Conservation (phyloP, 2,329 filamentous ascomycete genomes). For the Geosmithia putterillii region DNA sequence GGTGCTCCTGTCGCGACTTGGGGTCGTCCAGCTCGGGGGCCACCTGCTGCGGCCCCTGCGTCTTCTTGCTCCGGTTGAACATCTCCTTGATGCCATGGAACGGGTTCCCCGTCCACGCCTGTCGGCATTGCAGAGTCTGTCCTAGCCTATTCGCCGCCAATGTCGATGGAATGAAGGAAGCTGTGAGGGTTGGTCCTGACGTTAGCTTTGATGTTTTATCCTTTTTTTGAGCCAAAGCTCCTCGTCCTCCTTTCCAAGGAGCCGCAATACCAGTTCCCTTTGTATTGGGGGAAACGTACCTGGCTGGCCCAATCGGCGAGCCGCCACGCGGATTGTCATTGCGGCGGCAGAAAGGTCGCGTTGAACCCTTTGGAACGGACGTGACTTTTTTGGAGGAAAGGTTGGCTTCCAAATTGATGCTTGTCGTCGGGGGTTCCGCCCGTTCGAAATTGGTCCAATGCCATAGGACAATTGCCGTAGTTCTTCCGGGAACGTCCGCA, state of each 20-base stretch:
- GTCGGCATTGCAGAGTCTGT: slow-evolving; percentile 13
- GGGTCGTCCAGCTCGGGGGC: slow-evolving; percentile 27
- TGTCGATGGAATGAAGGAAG: background rate
- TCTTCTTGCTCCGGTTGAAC: slow-evolving; percentile 10
- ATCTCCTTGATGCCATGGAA: background rate
- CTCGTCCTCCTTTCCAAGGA: background rate
- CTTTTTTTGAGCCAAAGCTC: background rate
- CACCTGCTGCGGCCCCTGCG: slow-evolving; percentile 11
- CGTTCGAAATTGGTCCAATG: background rate
- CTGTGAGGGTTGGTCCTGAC: background rate
- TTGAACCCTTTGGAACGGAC: slow-evolving; percentile 6
- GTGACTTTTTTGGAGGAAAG: background rate
- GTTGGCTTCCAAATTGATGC: background rate
- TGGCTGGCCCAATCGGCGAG: slow-evolving; percentile 45
- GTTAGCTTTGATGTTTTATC: background rate
- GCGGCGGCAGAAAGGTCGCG: slow-evolving; percentile 9
- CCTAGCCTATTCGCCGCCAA: background rate
- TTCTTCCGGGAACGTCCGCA: background rate
- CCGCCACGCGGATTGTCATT: slow-evolving; percentile 56
- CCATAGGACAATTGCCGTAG: background rate
- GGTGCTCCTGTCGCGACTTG: slow-evolving; percentile 26
- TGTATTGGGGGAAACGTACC: slow-evolving; percentile 29
- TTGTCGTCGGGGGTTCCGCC: background rate
- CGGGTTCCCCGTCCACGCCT: slow-evolving; percentile 24
- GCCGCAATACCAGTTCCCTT: slow-evolving; percentile 1